Evolutionary conservation across 2,329 filamentous ascomycete genomes (phyloP).

Genomic region (Phaeoacremonium minimum): DNA sequence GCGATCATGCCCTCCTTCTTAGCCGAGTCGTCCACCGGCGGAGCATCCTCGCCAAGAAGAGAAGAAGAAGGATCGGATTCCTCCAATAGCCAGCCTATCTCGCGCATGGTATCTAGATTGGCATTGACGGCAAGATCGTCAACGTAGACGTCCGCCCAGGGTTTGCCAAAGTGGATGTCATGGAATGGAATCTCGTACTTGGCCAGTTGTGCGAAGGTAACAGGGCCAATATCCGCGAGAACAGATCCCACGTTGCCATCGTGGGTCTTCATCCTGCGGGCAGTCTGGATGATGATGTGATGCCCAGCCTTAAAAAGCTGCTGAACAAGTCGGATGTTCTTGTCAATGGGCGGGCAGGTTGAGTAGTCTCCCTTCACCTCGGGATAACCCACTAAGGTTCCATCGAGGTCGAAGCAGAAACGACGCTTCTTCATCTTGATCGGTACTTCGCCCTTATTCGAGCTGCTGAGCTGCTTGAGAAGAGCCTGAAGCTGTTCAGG

Average conservation of each 20-base stretch:
- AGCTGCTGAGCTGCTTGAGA: slow-evolving; percentile 15
- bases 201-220: slow-evolving; percentile 19
- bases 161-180: slow-evolving; percentile 23
- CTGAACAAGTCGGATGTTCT: slow-evolving; percentile 21
- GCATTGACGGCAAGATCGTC: slow-evolving; percentile 20
- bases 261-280: slow-evolving; percentile 20
- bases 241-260: slow-evolving; percentile 20
- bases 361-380: slow-evolving; percentile 19
- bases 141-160: slow-evolving; percentile 22
- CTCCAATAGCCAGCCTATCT: slow-evolving; percentile 23
- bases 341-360: slow-evolving; percentile 21
- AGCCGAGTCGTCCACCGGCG: slow-evolving; percentile 10
- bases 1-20: slow-evolving; percentile 21
- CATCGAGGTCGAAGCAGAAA: slow-evolving; percentile 26
- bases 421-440: slow-evolving; percentile 16
- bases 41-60: background rate
- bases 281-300: slow-evolving; percentile 24
- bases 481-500: slow-evolving; percentile 21
- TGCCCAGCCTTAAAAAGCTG: slow-evolving; percentile 21
- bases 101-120: slow-evolving; percentile 20
- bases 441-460: slow-evolving; percentile 10
- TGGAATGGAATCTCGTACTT: slow-evolving; percentile 21
- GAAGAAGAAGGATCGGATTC: slow-evolving; percentile 10
- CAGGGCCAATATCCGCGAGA: slow-evolving; percentile 17
- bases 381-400: slow-evolving; percentile 22